phyloP scores from a whole-genome alignment of 2,329 filamentous ascomycete species.

The Rutstroemia sp. region DNA sequence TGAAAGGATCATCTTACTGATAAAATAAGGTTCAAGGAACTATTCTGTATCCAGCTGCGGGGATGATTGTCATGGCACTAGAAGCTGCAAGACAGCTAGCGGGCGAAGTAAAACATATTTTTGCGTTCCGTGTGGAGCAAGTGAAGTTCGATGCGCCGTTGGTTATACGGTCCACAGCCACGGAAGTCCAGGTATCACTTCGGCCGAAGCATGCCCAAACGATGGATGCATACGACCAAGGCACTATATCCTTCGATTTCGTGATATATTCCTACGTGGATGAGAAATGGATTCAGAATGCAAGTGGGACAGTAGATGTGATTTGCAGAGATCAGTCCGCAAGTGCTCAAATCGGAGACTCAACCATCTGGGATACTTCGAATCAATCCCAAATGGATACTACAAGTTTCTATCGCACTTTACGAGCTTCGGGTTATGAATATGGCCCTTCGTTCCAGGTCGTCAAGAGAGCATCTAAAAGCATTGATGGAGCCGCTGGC shows the following conservation, averaged over 20 bases:
- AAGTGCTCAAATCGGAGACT: neutral
- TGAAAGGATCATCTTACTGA: neutral
- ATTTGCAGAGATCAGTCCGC: neutral
- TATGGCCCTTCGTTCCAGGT: conserved; percentile 41
- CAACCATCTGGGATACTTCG: too few relatives aligned
- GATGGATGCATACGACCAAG: neutral
- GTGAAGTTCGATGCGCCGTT: conserved; percentile 38
- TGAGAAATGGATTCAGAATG: neutral
- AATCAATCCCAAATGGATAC: neutral
- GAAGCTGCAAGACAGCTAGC: conserved; percentile 22
- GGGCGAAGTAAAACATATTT: neutral
- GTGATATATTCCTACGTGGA: neutral
- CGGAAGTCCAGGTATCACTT: conserved; percentile 19
- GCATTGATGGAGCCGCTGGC: neutral
- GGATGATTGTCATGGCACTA: conserved; percentile 28
- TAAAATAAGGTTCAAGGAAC: neutral
- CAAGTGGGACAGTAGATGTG: neutral
- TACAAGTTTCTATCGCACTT: neutral
- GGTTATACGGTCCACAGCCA: conserved; percentile 30
- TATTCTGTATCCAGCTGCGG: conserved; percentile 27
- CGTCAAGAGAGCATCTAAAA: conserved; percentile 1
- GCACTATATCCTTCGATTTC: neutral
- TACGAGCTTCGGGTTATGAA: conserved; percentile 33
- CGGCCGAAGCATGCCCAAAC: neutral
- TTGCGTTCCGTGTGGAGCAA: conserved; percentile 28